phyloP scores from a whole-genome alignment of 768 basidiomycete species.

The Russula sp. region DNA sequence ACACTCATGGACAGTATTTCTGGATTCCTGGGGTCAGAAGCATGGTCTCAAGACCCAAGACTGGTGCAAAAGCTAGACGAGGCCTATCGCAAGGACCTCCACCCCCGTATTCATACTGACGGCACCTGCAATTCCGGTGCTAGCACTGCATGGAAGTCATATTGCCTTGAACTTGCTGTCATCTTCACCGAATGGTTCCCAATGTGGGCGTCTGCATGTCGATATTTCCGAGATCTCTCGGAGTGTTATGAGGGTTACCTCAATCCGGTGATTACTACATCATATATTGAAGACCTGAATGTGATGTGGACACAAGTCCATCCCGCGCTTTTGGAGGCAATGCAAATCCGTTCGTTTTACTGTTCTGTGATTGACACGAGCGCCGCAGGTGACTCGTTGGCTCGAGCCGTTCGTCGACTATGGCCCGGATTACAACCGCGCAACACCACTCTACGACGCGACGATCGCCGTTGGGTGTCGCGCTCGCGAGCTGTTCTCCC shows the following conservation, averaged over 20 bases:
- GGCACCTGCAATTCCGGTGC: not conserved
- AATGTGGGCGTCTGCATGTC: not conserved
- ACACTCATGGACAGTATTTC: not conserved
- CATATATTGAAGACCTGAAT: conserved; percentile 7
- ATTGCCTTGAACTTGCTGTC: conserved; percentile 5
- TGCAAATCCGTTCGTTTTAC: not conserved
- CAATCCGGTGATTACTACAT: conserved; percentile 2
- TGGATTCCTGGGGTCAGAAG: not conserved
- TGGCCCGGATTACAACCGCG: conserved; percentile 9
- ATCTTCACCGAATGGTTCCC: conserved; percentile 5
- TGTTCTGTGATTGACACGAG: not conserved
- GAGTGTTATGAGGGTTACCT: not conserved
- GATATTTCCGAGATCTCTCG: conserved; percentile 1
- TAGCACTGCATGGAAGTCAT: not conserved
- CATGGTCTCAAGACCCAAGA: not conserved
- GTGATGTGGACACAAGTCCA: conserved; percentile 1
- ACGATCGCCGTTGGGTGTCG: conserved; percentile 7
- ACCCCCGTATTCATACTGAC: not conserved
- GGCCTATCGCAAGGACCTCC: not conserved
- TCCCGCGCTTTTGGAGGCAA: conserved; percentile 10
- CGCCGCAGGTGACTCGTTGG: conserved; percentile 11
- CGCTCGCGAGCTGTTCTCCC: not conserved
- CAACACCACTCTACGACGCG: conserved; percentile 9
- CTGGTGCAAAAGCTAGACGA: conserved; percentile 8
- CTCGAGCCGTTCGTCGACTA: conserved; percentile 18